These are phyloP conservation scores for Rhodamnia rubescens DNA, from an alignment of 345 rosid genomes.

Conservation along the genomic window DNA sequence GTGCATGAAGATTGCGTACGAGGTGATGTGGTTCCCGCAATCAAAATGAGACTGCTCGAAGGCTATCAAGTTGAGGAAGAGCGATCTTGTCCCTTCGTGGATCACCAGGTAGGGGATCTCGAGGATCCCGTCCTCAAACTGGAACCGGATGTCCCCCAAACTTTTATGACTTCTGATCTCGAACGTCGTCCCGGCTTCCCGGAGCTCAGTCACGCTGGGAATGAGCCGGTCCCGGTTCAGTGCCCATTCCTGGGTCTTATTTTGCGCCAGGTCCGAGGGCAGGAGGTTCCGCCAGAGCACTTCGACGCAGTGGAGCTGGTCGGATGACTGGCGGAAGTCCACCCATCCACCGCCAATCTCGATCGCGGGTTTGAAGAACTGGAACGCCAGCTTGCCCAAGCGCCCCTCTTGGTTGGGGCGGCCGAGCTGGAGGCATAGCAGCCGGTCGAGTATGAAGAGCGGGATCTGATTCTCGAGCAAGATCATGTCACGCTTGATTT, in stretches of 20 bases:
- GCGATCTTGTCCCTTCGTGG: slow-evolving; percentile 94
- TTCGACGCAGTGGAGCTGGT: slow-evolving; percentile 61
- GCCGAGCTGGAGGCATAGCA: slow-evolving; percentile 50
- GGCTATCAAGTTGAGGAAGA: slow-evolving; percentile 68
- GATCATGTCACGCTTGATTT: no score
- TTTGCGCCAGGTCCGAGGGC: slow-evolving; percentile 34
- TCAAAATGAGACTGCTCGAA: slow-evolving; percentile 69
- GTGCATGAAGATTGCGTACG: slow-evolving; percentile 81
- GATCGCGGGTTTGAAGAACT: slow-evolving; percentile 64
- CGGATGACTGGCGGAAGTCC: slow-evolving; percentile 55
- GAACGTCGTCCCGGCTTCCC: slow-evolving; percentile 61
- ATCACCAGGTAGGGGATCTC: slow-evolving; percentile 52
- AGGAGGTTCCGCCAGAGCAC: slow-evolving; percentile 50
- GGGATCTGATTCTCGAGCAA: no score
- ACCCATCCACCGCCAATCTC: no score
- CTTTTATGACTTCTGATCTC: slow-evolving; percentile 38
- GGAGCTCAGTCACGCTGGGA: slow-evolving; percentile 62
- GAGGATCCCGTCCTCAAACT: slow-evolving; percentile 46
- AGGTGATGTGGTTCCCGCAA: slow-evolving; percentile 55
- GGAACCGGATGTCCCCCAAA: slow-evolving; percentile 74
- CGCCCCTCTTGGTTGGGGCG: slow-evolving; percentile 46
- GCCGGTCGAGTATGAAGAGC: slow-evolving; percentile 48
- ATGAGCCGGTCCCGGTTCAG: slow-evolving; percentile 48
- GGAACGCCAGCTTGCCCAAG: slow-evolving; percentile 42
- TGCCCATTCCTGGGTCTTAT: slow-evolving; percentile 43